Percentiles rank a stretch among this genome's conserved stretches.
Conservation (phyloP, 2,329 filamentous ascomycete species). For the Cryphonectria parasitica region DNA sequence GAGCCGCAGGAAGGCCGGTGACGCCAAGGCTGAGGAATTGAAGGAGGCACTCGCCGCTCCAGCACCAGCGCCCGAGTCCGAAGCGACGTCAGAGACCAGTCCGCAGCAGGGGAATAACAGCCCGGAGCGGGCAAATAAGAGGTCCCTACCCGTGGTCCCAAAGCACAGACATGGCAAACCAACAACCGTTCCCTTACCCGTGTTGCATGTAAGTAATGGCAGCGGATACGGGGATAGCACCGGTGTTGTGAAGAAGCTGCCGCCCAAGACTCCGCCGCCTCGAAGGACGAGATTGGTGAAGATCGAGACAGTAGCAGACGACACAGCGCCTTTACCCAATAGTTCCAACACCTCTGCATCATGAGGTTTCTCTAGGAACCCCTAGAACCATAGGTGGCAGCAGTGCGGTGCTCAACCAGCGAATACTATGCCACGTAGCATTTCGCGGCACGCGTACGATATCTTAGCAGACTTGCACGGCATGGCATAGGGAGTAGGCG, state of each 20-base stretch:
- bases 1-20: constrained; percentile 57
- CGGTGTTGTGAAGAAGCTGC: constrained; percentile 22
- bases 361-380: background rate
- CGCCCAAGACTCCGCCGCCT: constrained; percentile 30
- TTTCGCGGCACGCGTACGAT: background rate
- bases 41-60: constrained; percentile 27
- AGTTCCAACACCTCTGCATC: constrained; percentile 12
- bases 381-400: background rate
- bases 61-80: constrained; percentile 31
- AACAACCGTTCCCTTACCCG: constrained; percentile 32
- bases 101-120: constrained; percentile 13
- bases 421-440: background rate
- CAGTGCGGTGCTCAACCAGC: background rate
- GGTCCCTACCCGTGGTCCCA: constrained; percentile 57
- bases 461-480: background rate
- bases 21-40: constrained; percentile 34
- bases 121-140: constrained; percentile 48
- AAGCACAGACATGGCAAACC: constrained; percentile 59
- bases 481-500: constrained; percentile 11
- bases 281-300: constrained; percentile 26
- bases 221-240: background rate
- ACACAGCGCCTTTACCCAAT: constrained; percentile 16
- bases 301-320: constrained; percentile 21
- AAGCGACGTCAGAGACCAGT: background rate
- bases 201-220: constrained; percentile 17